phyloP scores from a whole-genome alignment of 129 eudicot genomes.

The Ambrosia artemisiifolia region DNA sequence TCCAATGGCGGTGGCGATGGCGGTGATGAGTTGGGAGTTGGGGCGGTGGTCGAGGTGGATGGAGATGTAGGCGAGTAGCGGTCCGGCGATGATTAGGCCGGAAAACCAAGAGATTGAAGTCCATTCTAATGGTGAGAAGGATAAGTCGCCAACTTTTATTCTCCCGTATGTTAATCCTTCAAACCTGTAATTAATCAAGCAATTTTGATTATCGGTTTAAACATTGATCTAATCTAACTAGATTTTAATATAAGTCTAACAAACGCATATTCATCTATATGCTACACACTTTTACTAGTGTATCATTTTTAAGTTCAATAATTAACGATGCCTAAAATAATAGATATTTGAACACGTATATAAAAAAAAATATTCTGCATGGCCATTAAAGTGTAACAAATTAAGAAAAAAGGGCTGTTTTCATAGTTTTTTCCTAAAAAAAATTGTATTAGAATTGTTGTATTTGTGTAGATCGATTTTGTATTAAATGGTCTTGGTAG shows the following conservation, averaged over 20 bases:
- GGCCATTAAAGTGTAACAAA: too few species aligned
- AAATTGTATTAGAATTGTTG: background rate
- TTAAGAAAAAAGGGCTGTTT: too few species aligned
- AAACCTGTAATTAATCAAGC: slow-evolving; percentile 42
- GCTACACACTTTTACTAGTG: too few species aligned
- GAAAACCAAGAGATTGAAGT: slow-evolving; percentile 72
- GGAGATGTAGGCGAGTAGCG: slow-evolving; percentile 56
- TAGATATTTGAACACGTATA: too few species aligned
- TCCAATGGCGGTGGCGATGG: slow-evolving; percentile 61
- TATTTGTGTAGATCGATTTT: background rate
- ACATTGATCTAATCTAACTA: too few species aligned
- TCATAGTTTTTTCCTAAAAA: too few species aligned
- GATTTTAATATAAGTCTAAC: too few species aligned
- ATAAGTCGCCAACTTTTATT: slow-evolving; percentile 34
- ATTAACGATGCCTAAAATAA: too few species aligned
- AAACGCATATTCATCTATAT: too few species aligned
- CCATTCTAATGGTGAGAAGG: slow-evolving; percentile 67
- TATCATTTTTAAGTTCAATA: too few species aligned
- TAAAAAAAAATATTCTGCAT: too few species aligned
- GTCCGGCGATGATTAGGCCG: slow-evolving; percentile 63
- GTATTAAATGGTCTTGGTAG: background rate
- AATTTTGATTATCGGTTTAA: background rate
- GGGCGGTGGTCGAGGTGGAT: slow-evolving; percentile 65
- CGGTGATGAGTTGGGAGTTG: slow-evolving; percentile 59
- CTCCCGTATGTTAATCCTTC: slow-evolving; percentile 45